Base-by-base conservation (phyloP, 805 yeast genomes). In the Yamadazyma nakazawae region DNA sequence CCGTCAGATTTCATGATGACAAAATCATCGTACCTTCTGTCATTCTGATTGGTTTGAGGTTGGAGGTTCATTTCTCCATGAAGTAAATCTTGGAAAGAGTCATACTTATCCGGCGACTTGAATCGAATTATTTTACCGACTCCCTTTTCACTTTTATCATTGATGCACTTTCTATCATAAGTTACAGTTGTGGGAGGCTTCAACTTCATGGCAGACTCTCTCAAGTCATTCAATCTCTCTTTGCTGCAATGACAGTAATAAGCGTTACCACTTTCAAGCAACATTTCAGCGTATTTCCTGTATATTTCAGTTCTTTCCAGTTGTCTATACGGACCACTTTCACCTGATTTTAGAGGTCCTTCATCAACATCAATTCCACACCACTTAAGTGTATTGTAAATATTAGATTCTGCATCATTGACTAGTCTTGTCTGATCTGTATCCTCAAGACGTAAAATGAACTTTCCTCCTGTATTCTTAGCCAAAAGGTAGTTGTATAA, bases 1-100 rank as follows among this genome's bases (percentile, higher is more conserved):
- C 92, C 91, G 63, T 94, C 98, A n/a, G 96, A 86, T 65, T 94
- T 94, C 60, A 94, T 62, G 24, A 94, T 68, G 10, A 94, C 88
- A 25, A 89, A 89, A 61, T 94, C 99, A 58, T 94, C 99, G 62
- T 75, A 91, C 42, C 97, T 73, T 28, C 82, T 71, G 63, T 90
- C 96, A 16, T 63, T 64, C 21, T 63, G 58, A 60, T 91, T 89
- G 24, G 79, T 70, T 60, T 89, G 97, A 1, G 95, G 88, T 61
- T 90, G 96, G 25, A 87, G 69, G 54, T 85, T 78, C 16, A 91
- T 64, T 4, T 58, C 59, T 1, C 98, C 98, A 57, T 91, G 96
- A 8, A 94, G 69, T 31, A 87, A 57, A 60, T 94, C 99, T 3
- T 63, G 57, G 47, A 94, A 81, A 2, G 67, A 63, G 0, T 89